Evolutionary conservation across 2,329 filamentous ascomycete species (phyloP), one percentile per base, ranked within the genome.

Genomic region (Fusarium luffae): DNA sequence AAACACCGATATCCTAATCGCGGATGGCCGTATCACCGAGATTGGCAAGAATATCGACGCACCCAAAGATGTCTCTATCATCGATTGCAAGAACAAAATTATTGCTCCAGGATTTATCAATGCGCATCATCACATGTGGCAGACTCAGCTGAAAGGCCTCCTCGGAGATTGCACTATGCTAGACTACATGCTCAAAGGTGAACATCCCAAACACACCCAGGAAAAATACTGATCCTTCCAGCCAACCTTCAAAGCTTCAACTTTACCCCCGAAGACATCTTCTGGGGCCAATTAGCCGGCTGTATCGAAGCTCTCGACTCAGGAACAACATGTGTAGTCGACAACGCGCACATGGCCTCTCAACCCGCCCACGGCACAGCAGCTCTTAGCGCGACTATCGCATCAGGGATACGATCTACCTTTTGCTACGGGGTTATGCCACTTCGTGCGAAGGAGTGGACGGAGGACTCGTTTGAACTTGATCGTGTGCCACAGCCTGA

Each of bases 181-280:
- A 14, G 60, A 63, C 6, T 63, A 63, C 37, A 63, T 63, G 37
- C 34, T 63, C 7, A 18, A 57, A 44, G 60, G 60, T 23, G 6
- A 23, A 30, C 28, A 7, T 2, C 4, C 9, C 12, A 16, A 14
- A 6, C 2, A 5, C 0, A 3, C 2, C 1, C 3, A 8, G 14
- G 2, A 21, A 2, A 27, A 30, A 10, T 3, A 2, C 32, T 62
- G 5, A 13, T 1, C 2, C 11, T 11, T 4, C 0, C 2, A 63
- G 58, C 58, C 5, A 63, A 63, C 16, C 43, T 63, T 0, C 60
- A 63, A 63, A 63, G 59, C 18, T 48, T 49, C 11, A 56, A 63
- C 14, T 63, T 63, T 4, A 23, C 12, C 0, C 18, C 59, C 0
- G 4, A 27, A 0, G 60, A 63, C 6, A 10, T 63, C n/a, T 63